Conservation (phyloP, 2,329 filamentous ascomycete species). For the Chrysoporthe deuterocubensis region DNA sequence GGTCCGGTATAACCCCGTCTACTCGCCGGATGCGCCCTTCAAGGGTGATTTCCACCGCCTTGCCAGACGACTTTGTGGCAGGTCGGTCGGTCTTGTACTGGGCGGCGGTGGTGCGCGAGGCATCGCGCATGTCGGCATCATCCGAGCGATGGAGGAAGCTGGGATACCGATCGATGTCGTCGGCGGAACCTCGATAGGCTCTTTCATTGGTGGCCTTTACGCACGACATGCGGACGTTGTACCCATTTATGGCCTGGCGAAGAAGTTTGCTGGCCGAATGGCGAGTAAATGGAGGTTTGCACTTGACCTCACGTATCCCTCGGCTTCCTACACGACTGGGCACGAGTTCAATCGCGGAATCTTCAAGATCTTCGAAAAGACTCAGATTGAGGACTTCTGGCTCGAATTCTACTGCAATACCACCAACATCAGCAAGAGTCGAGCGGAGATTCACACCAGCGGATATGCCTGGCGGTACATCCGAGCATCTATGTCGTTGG, state of each 20-base stretch:
- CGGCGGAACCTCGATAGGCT: constrained; percentile 93
- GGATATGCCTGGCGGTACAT: constrained; percentile 99
- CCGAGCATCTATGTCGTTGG: constrained; percentile 93
- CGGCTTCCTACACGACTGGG: constrained; percentile 94
- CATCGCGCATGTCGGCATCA: constrained; percentile 91
- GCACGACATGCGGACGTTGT: constrained; percentile 96
- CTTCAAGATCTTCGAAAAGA: constrained; percentile 96
- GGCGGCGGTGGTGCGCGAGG: constrained; percentile 92
- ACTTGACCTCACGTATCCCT: constrained; percentile 92
- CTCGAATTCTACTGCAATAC: constrained; percentile 99
- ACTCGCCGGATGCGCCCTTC: constrained; percentile 88
- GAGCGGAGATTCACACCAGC: constrained; percentile 90
- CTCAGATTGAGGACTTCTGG: constrained; percentile 99
- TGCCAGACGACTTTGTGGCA: constrained; percentile 86
- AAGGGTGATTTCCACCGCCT: constrained; percentile 97
- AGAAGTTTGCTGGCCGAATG: constrained; percentile 99
- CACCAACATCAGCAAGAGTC: constrained; percentile 95
- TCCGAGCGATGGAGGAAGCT: constrained; percentile 91
- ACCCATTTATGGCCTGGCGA: constrained; percentile 93
- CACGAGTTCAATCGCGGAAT: constrained; percentile 99
- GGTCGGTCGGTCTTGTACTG: constrained; percentile 90
- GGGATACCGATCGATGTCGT: constrained; percentile 95
- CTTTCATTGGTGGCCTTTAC: constrained; percentile 94
- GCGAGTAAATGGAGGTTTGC: constrained; percentile 99
- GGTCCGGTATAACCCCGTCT: constrained; percentile 85